These are phyloP conservation scores for Tolypocladium inflatum DNA, from an alignment of 2,329 filamentous ascomycete genomes.

Conservation along the genomic window DNA sequence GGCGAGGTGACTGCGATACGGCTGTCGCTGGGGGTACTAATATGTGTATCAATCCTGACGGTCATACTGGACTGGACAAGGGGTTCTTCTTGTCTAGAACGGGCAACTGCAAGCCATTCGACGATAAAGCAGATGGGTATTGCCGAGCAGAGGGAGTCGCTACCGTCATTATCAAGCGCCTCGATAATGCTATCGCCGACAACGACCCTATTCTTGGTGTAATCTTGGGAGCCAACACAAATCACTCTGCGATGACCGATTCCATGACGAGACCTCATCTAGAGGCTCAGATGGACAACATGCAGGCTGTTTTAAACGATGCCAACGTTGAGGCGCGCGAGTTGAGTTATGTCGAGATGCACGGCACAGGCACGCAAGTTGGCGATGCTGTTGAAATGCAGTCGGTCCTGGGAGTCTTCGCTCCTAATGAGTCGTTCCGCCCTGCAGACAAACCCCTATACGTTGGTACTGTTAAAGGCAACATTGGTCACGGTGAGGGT, in stretches of 20 bases:
- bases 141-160: conserved; percentile 71
- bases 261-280: too few species aligned
- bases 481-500: conserved; percentile 55
- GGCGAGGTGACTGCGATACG: conserved; percentile 66
- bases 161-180: conserved; percentile 66
- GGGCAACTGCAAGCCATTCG: conserved; percentile 57
- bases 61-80: conserved; percentile 61
- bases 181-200: conserved; percentile 68
- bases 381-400: conserved; percentile 79
- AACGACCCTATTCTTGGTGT: conserved; percentile 70
- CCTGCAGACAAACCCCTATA: conserved; percentile 41
- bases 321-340: too few species aligned
- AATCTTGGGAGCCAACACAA: conserved; percentile 61
- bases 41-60: too few species aligned
- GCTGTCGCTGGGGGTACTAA: conserved; percentile 65
- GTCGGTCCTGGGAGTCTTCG: conserved; percentile 55
- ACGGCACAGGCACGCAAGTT: conserved; percentile 83
- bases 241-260: too few species aligned
- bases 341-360: conserved; percentile 79
- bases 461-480: conserved; percentile 56
- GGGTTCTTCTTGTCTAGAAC: conserved; percentile 64
- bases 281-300: too few species aligned
- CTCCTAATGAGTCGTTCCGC: conserved; percentile 23
- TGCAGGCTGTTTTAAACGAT: too few species aligned
- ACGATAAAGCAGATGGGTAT: conserved; percentile 73